Evolutionary conservation across 441 rosid genomes (phyloP).

Genomic region (Geranium incanum): DNA sequence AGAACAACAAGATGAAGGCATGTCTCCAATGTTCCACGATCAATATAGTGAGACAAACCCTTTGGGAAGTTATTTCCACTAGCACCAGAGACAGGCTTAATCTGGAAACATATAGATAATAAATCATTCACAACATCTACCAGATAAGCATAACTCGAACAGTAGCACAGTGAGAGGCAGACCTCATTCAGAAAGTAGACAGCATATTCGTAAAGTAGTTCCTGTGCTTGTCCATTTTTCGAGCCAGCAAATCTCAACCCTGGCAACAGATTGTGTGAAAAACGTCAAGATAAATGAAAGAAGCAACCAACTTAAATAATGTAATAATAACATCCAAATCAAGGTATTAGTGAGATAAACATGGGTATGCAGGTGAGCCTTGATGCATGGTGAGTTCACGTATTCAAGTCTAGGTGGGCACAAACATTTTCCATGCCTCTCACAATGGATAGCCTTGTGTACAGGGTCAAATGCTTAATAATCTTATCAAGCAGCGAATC

Average conservation of each 20-base stretch:
- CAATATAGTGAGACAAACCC: slow-evolving; percentile 76
- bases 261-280: slow-evolving; percentile 32
- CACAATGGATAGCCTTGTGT: slow-evolving; percentile 2
- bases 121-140: slow-evolving; percentile 20
- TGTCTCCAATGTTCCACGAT: slow-evolving; percentile 87
- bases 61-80: slow-evolving; percentile 49
- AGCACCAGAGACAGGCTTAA: slow-evolving; percentile 66
- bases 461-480: background rate
- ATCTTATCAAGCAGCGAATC: slow-evolving; percentile 5
- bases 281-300: background rate
- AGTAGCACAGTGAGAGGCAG: slow-evolving; percentile 22
- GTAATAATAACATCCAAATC: slow-evolving; percentile 2
- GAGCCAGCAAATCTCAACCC: slow-evolving; percentile 95
- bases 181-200: slow-evolving; percentile 89
- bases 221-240: slow-evolving; percentile 80
- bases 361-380: slow-evolving; percentile 2
- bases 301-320: slow-evolving; percentile 1
- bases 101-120: slow-evolving; percentile 41
- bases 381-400: background rate
- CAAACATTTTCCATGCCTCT: background rate
- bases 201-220: slow-evolving; percentile 74
- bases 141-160: slow-evolving; percentile 14
- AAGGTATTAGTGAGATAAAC: background rate
- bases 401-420: background rate
- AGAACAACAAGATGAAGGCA: slow-evolving; percentile 85